Evolutionary conservation across 441 rosid genomes (phyloP).

Genomic region (Adansonia rubrostipa): DNA sequence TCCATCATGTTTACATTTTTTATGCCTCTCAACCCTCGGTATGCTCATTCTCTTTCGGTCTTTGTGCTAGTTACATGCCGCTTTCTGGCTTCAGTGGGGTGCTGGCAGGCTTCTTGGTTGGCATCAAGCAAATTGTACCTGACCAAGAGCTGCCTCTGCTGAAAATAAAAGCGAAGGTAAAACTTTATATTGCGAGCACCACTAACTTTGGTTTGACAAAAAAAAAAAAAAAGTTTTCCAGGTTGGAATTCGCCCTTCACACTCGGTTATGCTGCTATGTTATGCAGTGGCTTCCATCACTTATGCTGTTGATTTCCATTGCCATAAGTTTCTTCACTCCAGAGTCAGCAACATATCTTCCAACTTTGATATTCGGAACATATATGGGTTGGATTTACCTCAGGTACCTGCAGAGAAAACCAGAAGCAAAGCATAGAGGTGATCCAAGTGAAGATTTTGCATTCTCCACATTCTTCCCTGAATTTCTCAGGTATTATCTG

Average conservation of each 20-base stretch:
- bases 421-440: constrained; percentile 87
- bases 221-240: neutral
- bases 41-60: constrained; percentile 28
- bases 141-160: constrained; percentile 81
- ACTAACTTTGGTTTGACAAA: neutral
- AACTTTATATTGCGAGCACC: constrained; percentile 2
- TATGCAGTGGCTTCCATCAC: constrained; percentile 93
- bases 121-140: constrained; percentile 92
- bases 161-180: constrained; percentile 88
- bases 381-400: constrained; percentile 91
- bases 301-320: constrained; percentile 64
- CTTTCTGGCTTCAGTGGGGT: constrained; percentile 94
- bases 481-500: constrained; percentile 63
- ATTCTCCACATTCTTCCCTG: constrained; percentile 92
- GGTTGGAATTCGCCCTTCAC: constrained; percentile 9
- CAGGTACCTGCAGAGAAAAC: constrained; percentile 80
- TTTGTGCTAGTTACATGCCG: constrained; percentile 76
- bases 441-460: constrained; percentile 94
- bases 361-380: constrained; percentile 84
- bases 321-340: constrained; percentile 74
- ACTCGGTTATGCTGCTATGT: constrained; percentile 22
- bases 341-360: constrained; percentile 76
- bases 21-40: neutral
- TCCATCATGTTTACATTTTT: constrained; percentile 9
- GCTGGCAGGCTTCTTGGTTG: constrained; percentile 85